Evolutionary conservation across 2,329 filamentous ascomycete genomes (phyloP).

Genomic region (Paradendryphiella salina): DNA sequence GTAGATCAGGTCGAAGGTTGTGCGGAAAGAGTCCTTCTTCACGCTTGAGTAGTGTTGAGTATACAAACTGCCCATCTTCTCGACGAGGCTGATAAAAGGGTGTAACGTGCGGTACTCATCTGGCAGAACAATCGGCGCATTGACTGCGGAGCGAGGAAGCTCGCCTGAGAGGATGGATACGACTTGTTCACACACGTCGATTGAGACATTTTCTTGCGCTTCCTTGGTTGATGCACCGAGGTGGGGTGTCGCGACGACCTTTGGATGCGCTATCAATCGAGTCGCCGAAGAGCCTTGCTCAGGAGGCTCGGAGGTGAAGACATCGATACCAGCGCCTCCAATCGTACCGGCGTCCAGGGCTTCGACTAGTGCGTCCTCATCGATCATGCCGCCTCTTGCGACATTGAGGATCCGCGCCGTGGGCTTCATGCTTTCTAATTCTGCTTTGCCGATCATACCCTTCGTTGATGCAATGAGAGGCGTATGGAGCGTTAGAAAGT

Average conservation of each 20-base stretch:
- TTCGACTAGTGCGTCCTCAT: slow-evolving; percentile 71
- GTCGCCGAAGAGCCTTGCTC: slow-evolving; percentile 61
- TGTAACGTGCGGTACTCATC: slow-evolving; percentile 78
- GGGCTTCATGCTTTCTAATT: slow-evolving; percentile 71
- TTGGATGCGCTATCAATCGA: slow-evolving; percentile 67
- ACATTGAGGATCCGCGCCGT: slow-evolving; percentile 78
- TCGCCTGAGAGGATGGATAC: slow-evolving; percentile 72
- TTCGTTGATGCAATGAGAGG: slow-evolving; percentile 76
- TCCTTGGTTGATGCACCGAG: slow-evolving; percentile 79
- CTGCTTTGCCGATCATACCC: slow-evolving; percentile 69
- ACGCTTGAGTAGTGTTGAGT: slow-evolving; percentile 69
- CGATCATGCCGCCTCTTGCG: slow-evolving; percentile 77
- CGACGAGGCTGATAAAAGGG: slow-evolving; percentile 74
- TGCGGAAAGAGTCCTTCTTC: slow-evolving; percentile 55
- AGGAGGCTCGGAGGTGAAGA: slow-evolving; percentile 76
- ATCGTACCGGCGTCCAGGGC: slow-evolving; percentile 73
- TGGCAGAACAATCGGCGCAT: slow-evolving; percentile 77
- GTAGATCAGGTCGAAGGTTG: slow-evolving; percentile 75
- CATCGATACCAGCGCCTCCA: slow-evolving; percentile 76
- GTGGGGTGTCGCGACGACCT: slow-evolving; percentile 77
- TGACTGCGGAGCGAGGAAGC: slow-evolving; percentile 75
- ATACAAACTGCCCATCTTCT: slow-evolving; percentile 78
- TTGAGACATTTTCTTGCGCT: slow-evolving; percentile 80
- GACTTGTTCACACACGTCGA: slow-evolving; percentile 82
- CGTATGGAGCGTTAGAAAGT: slow-evolving; percentile 81